A percentile compares a stretch with the other conserved stretches of the same genome.
Evolutionary conservation across 805 yeast species (phyloP).

Genomic region (Ogataea parapolymorpha): DNA sequence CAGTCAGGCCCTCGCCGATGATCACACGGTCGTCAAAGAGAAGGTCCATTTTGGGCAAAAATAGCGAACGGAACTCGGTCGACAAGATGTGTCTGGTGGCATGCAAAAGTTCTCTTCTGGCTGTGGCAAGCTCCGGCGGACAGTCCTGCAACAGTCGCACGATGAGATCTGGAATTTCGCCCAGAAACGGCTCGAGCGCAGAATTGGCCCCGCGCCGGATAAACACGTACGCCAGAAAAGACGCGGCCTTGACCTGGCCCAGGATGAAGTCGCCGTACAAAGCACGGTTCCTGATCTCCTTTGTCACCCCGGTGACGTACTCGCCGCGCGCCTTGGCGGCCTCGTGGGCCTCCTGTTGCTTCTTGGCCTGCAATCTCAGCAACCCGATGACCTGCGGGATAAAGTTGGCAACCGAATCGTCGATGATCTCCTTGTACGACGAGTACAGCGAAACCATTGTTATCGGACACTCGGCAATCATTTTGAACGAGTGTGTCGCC

Average conservation of each 20-base stretch:
- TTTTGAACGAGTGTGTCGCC: conserved; percentile 82
- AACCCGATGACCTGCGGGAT: conserved; percentile 79
- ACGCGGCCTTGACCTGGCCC: conserved; percentile 95
- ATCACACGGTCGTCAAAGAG: conserved; percentile 83
- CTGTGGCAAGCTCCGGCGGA: conserved; percentile 88
- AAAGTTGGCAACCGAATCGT: conserved; percentile 67
- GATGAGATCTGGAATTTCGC: conserved; percentile 80
- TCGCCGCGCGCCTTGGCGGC: conserved; percentile 54
- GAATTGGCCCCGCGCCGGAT: conserved; percentile 78
- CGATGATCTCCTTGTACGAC: conserved; percentile 74
- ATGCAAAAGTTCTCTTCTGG: conserved; percentile 87
- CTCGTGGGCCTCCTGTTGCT: conserved; percentile 67
- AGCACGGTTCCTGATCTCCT: conserved; percentile 68
- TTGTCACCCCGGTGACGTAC: conserved; percentile 67
- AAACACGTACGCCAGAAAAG: conserved; percentile 88
- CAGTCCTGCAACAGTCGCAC: conserved; percentile 88
- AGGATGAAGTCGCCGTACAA: conserved; percentile 85
- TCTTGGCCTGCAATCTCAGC: conserved; percentile 73
- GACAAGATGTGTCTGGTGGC: conserved; percentile 94
- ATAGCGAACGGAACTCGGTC: conserved; percentile 78
- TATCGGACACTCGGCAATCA: conserved; percentile 94
- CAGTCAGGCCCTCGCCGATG: conserved; percentile 90
- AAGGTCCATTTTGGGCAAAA: conserved; percentile 80
- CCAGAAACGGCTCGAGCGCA: conserved; percentile 54
- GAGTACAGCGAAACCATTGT: conserved; percentile 92